Evolutionary conservation across 345 rosid genomes (phyloP).

Genomic region (Erodium maritimum): DNA sequence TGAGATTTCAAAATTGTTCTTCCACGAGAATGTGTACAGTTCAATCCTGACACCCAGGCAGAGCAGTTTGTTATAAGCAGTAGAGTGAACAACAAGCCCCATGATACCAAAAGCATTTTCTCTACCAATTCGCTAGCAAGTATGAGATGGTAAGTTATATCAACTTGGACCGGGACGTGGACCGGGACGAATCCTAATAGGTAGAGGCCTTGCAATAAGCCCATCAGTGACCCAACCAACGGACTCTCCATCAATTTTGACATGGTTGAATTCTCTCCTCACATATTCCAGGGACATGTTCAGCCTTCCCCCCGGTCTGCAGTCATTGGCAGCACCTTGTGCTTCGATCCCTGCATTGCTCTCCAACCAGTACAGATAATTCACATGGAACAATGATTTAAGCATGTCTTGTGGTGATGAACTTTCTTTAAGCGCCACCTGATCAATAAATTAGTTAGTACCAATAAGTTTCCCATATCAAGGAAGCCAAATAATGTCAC

Average conservation of each 20-base stretch:
- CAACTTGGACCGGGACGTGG: constrained; percentile 11
- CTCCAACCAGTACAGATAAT: constrained; percentile 90
- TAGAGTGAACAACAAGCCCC: too few species aligned
- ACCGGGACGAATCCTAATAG: constrained; percentile 45
- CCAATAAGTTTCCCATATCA: too few species aligned
- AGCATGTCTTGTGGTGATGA: constrained; percentile 79
- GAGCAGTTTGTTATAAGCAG: too few species aligned
- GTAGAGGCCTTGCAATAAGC: constrained; percentile 78
- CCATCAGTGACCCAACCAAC: constrained; percentile 81
- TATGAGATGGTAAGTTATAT: background rate
- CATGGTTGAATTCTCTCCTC: constrained; percentile 72
- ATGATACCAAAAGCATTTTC: background rate
- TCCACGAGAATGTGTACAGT: too few species aligned
- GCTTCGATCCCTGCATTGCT: constrained; percentile 77
- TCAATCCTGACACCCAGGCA: too few species aligned
- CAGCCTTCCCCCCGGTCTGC: constrained; percentile 65
- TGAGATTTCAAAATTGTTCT: too few species aligned
- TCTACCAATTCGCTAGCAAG: background rate
- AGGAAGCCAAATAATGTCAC: background rate
- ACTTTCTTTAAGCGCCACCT: constrained; percentile 87
- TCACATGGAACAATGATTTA: constrained; percentile 83
- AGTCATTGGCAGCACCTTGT: constrained; percentile 43
- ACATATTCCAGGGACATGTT: constrained; percentile 71
- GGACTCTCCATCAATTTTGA: constrained; percentile 52
- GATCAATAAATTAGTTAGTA: constrained; percentile 8